Evolutionary conservation across 805 yeast genomes (phyloP).

Genomic region (Torulaspora quercuum): DNA sequence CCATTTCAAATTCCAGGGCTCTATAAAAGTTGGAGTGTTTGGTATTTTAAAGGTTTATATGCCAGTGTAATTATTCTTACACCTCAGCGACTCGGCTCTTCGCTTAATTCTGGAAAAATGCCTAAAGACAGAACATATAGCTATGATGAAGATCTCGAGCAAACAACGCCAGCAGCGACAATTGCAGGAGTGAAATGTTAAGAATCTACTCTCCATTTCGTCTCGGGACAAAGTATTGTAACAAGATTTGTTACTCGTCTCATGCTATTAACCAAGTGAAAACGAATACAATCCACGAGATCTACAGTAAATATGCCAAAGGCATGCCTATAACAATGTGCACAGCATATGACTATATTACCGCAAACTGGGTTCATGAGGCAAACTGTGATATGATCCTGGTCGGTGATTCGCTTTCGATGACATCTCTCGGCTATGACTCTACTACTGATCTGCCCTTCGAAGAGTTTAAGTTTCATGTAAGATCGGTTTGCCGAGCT

Average conservation of each 20-base stretch:
- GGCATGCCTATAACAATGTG: conserved; percentile 49
- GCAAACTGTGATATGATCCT: conserved; percentile 67
- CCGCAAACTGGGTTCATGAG: conserved; percentile 64
- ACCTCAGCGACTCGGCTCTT: no score
- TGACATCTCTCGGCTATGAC: conserved; percentile 81
- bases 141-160: no score
- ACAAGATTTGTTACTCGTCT: conserved; percentile 8
- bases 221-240: background rate
- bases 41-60: no score
- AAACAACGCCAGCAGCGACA: no score
- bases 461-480: conserved; percentile 76
- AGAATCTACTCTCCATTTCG: background rate
- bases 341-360: conserved; percentile 87
- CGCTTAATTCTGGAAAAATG: no score
- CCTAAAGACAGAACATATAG: no score
- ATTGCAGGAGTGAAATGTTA: background rate
- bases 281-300: conserved; percentile 36
- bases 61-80: no score
- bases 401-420: conserved; percentile 90
- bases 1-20: no score
- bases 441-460: conserved; percentile 72
- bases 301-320: conserved; percentile 35
- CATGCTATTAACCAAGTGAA: conserved; percentile 8
- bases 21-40: no score
- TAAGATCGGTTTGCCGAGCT: conserved; percentile 73